Percentiles rank a stretch among this genome's conserved stretches.
Evolutionary conservation across 2,329 filamentous ascomycete genomes (phyloP).

Genomic region (Penicillium nordicum): DNA sequence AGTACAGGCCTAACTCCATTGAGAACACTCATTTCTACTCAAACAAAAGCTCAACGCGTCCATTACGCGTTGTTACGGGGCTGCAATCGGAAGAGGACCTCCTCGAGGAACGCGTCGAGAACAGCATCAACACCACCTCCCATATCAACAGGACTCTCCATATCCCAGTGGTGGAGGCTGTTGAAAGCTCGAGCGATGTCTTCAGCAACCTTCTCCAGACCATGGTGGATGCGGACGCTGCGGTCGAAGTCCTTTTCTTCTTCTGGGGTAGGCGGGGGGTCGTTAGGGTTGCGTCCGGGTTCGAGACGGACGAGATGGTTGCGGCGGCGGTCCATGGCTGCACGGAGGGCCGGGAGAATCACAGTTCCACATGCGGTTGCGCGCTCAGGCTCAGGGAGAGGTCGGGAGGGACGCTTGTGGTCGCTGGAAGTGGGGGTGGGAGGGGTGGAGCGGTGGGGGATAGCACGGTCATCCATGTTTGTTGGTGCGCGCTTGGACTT

Average conservation of each 20-base stretch:
- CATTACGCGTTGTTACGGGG: slow-evolving; percentile 49
- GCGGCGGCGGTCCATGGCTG: slow-evolving; percentile 76
- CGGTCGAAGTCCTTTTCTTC: slow-evolving; percentile 18
- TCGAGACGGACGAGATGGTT: slow-evolving; percentile 51
- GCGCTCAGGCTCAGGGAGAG: slow-evolving; percentile 13
- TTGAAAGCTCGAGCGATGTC: slow-evolving; percentile 80
- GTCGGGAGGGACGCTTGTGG: slow-evolving; percentile 16
- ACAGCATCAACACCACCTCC: slow-evolving; percentile 85
- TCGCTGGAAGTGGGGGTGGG: slow-evolving; percentile 18
- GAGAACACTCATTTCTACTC: background rate
- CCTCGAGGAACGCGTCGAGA: slow-evolving; percentile 86
- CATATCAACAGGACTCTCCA: slow-evolving; percentile 86
- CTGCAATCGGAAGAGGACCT: slow-evolving; percentile 88
- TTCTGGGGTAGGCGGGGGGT: slow-evolving; percentile 20
- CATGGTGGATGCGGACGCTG: slow-evolving; percentile 20
- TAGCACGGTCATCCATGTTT: slow-evolving; percentile 11
- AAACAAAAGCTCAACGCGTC: background rate
- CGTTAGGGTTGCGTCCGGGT: slow-evolving; percentile 19
- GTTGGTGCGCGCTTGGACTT: slow-evolving; percentile 23
- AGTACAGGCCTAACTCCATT: background rate
- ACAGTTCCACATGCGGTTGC: slow-evolving; percentile 48
- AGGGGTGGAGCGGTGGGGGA: slow-evolving; percentile 6
- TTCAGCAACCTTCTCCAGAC: slow-evolving; percentile 57
- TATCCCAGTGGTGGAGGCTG: slow-evolving; percentile 87
- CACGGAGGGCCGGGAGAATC: slow-evolving; percentile 86